Evolutionary conservation across 2,329 filamentous ascomycete species (phyloP), one percentile per base, ranked within the genome.

Genomic region (Aspergillus phoenicis): DNA sequence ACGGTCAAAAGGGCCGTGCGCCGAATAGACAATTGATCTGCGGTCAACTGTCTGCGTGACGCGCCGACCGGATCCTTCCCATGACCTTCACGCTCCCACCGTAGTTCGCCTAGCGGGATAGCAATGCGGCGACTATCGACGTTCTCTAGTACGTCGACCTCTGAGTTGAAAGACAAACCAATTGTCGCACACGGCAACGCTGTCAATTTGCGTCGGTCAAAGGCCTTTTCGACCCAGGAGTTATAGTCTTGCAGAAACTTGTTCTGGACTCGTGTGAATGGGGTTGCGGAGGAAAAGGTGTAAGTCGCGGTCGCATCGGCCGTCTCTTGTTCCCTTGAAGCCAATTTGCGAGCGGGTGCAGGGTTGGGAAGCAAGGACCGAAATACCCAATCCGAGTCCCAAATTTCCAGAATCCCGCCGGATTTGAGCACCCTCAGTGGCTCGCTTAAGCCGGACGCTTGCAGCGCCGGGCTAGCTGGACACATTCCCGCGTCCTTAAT

Each of bases 351-450:
- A 57, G 85, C 80, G 13, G 84, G 84, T 2, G 88, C 87, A 2
- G 90, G 87, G 72, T 95, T 91, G 2, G 91, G 91, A 54, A 91
- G 83, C 28, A 98, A 82, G 75, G 93, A 93, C 67, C 93, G 89
- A 65, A 97, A 87, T 11, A 89, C 85, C 72, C 93, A 87, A 76
- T 97, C 93, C 5, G 89, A 89, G 66, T 97, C 93, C 93, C 93
- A 97, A 15, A 96, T 83, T 73, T 97, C 94, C 26, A 97, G 71
- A 2, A 87, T 86, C 4, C 94, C 94, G 15, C 91, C 92, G 0
- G 90, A 88, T 66, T 85, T 87, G 38, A 97, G 80, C 11, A 96
- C 78, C 17, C 93, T 89, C 49, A 94, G 79, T 63, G 88, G 89
- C 72, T 97, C 92, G 65, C 91, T 89, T 61, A 88, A 73, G n/a